phyloP scores from a whole-genome alignment of 2,329 filamentous ascomycete genomes.

The Elsinoe australis region DNA sequence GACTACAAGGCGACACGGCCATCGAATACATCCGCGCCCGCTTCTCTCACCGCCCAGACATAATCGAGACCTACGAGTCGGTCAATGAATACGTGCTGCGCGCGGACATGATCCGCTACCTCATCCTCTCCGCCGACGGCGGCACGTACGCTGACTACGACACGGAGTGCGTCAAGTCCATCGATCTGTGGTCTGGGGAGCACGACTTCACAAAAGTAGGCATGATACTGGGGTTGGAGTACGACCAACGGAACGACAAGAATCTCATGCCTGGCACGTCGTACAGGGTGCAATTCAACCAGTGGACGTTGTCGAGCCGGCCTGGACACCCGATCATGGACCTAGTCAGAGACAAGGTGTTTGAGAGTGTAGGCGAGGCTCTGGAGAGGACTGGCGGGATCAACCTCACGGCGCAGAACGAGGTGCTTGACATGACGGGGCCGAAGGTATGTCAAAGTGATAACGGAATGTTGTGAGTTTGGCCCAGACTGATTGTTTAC shows the following conservation, averaged over 20 bases:
- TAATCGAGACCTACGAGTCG: constrained; percentile 18
- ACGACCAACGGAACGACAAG: constrained; percentile 18
- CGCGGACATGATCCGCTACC: constrained; percentile 22
- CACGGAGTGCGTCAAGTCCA: constrained; percentile 19
- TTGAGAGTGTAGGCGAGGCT: constrained; percentile 13
- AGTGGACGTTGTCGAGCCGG: constrained; percentile 22
- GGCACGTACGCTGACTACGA: constrained; percentile 24
- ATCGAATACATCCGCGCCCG: constrained; percentile 18
- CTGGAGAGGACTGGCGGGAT: background rate
- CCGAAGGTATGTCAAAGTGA: constrained; percentile 1
- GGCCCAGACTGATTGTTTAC: too few relatives aligned
- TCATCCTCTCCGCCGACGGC: constrained; percentile 21
- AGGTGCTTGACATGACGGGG: constrained; percentile 17
- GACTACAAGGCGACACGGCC: constrained; percentile 17
- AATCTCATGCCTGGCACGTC: constrained; percentile 6
- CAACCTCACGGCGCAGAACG: constrained; percentile 14
- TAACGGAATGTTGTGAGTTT: too few relatives aligned
- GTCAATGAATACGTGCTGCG: constrained; percentile 19
- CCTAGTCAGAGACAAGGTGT: constrained; percentile 18
- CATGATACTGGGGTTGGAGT: constrained; percentile 22
- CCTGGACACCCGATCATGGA: constrained; percentile 20
- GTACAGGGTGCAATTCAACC: constrained; percentile 17
- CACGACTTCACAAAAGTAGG: constrained; percentile 11
- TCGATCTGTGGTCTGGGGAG: constrained; percentile 21
- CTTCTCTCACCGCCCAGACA: constrained; percentile 17